Conservation (phyloP, 2,329 filamentous ascomycete genomes). For the Microthyrium microscopicum region DNA sequence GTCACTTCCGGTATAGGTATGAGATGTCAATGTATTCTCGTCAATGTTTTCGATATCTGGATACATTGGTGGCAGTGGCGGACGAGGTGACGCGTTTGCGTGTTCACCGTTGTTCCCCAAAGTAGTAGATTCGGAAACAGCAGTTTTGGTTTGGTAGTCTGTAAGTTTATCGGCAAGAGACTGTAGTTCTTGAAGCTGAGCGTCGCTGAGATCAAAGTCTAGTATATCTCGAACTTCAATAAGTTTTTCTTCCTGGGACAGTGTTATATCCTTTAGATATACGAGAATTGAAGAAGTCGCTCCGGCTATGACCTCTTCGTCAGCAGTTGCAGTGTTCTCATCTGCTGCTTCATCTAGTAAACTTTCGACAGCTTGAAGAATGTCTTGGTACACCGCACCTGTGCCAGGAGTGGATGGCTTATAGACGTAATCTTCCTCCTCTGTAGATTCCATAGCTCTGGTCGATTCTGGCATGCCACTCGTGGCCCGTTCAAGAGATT, state of each 20-base stretch:
- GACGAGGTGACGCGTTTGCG: constrained; percentile 44
- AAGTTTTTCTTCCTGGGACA: constrained; percentile 4
- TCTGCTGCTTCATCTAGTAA: no score
- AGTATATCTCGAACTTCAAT: not conserved
- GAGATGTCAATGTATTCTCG: constrained; percentile 59
- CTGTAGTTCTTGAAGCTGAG: constrained; percentile 6
- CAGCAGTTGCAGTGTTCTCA: no score
- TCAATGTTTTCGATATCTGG: constrained; percentile 83
- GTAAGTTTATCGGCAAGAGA: constrained; percentile 2
- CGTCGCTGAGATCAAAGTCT: constrained; percentile 1
- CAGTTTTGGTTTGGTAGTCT: constrained; percentile 2
- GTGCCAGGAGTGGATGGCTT: no score
- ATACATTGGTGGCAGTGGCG: constrained; percentile 22
- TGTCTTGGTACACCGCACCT: no score
- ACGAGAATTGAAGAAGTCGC: constrained; percentile 2
- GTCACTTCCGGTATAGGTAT: constrained; percentile 66
- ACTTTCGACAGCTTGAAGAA: no score
- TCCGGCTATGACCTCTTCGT: not conserved
- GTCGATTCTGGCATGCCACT: no score
- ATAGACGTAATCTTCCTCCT: no score
- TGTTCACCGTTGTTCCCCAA: constrained; percentile 12
- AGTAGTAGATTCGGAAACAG: constrained; percentile 5
- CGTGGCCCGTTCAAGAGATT: no score
- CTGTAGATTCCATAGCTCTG: no score
- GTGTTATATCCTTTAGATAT: constrained; percentile 2